Base-by-base conservation (phyloP, 352 stramenopile genomes). In the Phytophthora cactorum region DNA sequence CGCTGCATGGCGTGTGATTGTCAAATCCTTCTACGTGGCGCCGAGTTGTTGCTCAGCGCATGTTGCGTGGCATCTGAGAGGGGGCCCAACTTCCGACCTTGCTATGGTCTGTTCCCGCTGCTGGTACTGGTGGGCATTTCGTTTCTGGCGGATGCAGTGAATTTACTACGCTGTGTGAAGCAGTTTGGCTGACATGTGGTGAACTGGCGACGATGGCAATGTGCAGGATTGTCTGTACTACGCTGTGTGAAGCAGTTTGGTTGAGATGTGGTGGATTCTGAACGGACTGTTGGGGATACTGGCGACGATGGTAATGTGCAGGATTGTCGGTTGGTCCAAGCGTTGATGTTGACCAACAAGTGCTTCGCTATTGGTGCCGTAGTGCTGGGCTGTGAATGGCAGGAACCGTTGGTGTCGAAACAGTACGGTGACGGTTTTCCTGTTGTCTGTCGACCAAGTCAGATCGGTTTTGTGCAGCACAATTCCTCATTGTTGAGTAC, bases 31-130 rank as follows among this genome's bases (percentile, higher is more conserved):
- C 54, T 45, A 61, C 28, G 32, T 38, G 5, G 29, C 10, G 53
- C 31, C 53, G 52, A 60, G 41, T 14, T 51, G 53, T 59, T 61
- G 41, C 29, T 61, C 53, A 52, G 9, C 22, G n/a, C 27, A 32
- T 7, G 53, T 34, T 52, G 53, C 28, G 52, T 39, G 52, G 27
- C 53, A 14, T 51, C 29, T 61, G 53, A 52, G 53, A 61, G n/a
- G 54, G 54, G 43, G 28, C 14, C 28, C 25, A n/a, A 46, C 11
- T 36, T 39, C 11, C 10, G n/a, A 46, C 14, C 34, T 46, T 45
- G 52, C 6, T 27, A 25, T 31, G 10, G 17, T 22, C 10, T 32
- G 54, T 9, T 44, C 5, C 11, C 28, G 28, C n/a, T 60, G 52
- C 27, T 59, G 25, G 36, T 50, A 29, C 31, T 38, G 12, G 25